These are phyloP conservation scores for Tetragonia tetragonoides DNA, from an alignment of 148 eudicot genomes.

Conservation along the genomic window DNA sequence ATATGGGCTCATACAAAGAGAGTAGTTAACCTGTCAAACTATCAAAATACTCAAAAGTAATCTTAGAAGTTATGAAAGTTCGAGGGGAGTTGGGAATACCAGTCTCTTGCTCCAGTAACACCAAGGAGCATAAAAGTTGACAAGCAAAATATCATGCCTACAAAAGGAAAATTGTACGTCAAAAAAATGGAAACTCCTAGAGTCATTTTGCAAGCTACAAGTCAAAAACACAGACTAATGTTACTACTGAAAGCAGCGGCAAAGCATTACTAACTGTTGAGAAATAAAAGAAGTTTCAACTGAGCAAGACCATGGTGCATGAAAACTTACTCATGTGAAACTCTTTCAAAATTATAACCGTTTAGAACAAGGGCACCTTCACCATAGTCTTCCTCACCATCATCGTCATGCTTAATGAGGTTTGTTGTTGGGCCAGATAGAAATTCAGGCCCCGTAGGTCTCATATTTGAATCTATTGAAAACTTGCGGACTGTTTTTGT, in stretches of 20 bases:
- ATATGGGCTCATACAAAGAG: background rate
- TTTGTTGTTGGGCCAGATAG: slow-evolving; percentile 48
- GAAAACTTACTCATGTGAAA: slow-evolving; percentile 67
- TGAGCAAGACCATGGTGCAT: slow-evolving; percentile 2
- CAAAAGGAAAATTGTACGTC: slow-evolving; percentile 25
- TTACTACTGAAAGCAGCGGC: background rate
- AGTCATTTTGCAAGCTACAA: background rate
- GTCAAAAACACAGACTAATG: background rate
- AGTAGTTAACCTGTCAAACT: background rate
- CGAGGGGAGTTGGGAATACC: slow-evolving; percentile 32
- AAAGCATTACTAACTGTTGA: background rate
- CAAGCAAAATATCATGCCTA: slow-evolving; percentile 78
- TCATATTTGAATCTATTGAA: slow-evolving; percentile 65
- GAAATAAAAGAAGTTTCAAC: slow-evolving; percentile 6
- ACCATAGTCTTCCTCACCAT: slow-evolving; percentile 60
- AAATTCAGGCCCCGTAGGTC: slow-evolving; percentile 70
- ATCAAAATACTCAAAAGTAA: background rate
- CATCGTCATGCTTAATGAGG: slow-evolving; percentile 78
- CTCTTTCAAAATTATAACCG: slow-evolving; percentile 65
- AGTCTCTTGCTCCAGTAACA: slow-evolving; percentile 84
- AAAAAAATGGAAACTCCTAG: slow-evolving; percentile 2
- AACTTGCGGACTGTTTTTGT: slow-evolving; percentile 87
- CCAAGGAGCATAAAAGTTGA: slow-evolving; percentile 95
- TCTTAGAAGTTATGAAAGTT: background rate
- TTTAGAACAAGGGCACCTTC: slow-evolving; percentile 71